Base-by-base conservation (phyloP, 257 asterid species). In the Vinca minor region DNA sequence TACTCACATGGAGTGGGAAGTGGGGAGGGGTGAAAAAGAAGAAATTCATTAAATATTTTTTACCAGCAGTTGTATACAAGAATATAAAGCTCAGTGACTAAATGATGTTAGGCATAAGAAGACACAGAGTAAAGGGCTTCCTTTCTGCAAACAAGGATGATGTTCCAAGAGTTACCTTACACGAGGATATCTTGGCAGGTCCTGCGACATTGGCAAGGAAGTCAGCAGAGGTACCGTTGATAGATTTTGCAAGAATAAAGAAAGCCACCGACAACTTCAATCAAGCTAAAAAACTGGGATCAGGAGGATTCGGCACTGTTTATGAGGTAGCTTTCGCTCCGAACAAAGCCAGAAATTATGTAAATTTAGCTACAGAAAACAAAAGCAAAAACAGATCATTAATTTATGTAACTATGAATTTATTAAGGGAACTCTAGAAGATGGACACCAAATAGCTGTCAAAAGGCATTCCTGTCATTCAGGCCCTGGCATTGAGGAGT, bases 221-320 rank as follows among this genome's bases (percentile, higher is more conserved):
- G 35, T 58, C 71, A 1, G 10, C 47, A 6, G 79, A 74, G 61
- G 45, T 74, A 31, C 75, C 69, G 0, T 31, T 65, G 28, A 50
- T 69, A 45, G 72, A 70, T 59, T 74, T 65, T 36, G 68, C 59
- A 49, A 29, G 21, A 54, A 60, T 74, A 25, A 53, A 47, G 34
- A 29, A 57, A 18, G 72, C 75, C 32, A 74, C 79, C 34, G 42
- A 70, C 61, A 66, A 61, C 62, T 74, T 69, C 69, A 59, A 54
- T 10, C 56, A 23, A 26, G 68, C 69, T 14, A 69, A 74, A 64
- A 69, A 74, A 49, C 65, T 65, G 9, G 75, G 79, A 4, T 71
- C 63, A 46, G 79, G 79, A 52, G 79, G 79, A 50, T 69, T 74
- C 62, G 79, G 79, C 21, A 57, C 62, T 0, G 79, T 74, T 60